Evolutionary conservation across 768 basidiomycete genomes (phyloP).

Genomic region (Leccinum uliginosum): DNA sequence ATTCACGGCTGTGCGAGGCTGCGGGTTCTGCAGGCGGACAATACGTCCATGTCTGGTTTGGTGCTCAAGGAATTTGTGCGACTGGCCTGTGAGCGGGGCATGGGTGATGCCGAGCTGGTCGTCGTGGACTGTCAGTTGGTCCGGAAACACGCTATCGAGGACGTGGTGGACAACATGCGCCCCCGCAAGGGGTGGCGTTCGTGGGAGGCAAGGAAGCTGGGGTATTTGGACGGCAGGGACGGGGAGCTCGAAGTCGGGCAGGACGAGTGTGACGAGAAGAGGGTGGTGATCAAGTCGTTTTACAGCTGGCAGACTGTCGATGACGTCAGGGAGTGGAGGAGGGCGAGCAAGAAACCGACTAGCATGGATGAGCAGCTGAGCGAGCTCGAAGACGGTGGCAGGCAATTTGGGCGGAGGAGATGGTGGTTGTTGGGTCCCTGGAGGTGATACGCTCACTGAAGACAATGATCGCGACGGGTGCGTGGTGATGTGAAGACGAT

Average conservation of each 20-base stretch:
- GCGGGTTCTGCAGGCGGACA: constrained; percentile 70
- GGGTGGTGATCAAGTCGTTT: constrained; percentile 80
- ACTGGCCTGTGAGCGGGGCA: constrained; percentile 44
- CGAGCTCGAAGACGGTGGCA: constrained; percentile 28
- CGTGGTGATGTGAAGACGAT: constrained; percentile 21
- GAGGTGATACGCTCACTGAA: constrained; percentile 47
- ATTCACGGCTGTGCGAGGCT: constrained; percentile 63
- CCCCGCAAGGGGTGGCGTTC: constrained; percentile 71
- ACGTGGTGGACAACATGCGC: constrained; percentile 53
- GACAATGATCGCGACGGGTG: constrained; percentile 47
- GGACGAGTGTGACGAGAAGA: constrained; percentile 64
- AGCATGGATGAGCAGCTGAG: constrained; percentile 32
- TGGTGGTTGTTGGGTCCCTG: constrained; percentile 45
- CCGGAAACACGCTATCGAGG: constrained; percentile 57
- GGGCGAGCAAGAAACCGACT: constrained; percentile 40
- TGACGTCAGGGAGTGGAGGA: constrained; percentile 58
- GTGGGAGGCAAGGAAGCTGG: constrained; percentile 66
- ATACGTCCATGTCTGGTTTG: constrained; percentile 61
- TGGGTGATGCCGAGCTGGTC: constrained; percentile 52
- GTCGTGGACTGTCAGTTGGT: constrained; percentile 76
- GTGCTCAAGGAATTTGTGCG: constrained; percentile 68
- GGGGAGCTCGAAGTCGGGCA: constrained; percentile 64
- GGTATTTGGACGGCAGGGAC: constrained; percentile 69
- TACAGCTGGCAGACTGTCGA: constrained; percentile 86
- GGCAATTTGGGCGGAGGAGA: constrained; percentile 15